A percentile compares a stretch with the other conserved stretches of the same genome.
Conservation (phyloP, 495 filamentous ascomycete genomes). For the Pseudomonodictys pantanalensis region DNA sequence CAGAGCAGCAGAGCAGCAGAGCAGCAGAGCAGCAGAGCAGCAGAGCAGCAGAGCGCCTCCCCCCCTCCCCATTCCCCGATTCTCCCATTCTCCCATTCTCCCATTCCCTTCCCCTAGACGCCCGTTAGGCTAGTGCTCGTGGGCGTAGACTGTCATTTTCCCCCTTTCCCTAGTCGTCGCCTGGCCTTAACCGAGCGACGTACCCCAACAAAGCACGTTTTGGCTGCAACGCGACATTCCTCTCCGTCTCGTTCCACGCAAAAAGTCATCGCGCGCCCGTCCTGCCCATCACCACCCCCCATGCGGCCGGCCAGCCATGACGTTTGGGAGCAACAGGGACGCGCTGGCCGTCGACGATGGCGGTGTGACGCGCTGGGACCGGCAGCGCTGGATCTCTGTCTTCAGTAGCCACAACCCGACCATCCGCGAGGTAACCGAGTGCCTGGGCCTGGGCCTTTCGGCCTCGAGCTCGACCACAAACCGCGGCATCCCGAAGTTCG, state of each 20-base stretch:
- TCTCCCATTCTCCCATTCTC: no score
- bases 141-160: background rate
- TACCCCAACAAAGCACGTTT: background rate
- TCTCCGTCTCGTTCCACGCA: background rate
- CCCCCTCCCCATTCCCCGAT: no score
- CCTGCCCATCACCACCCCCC: background rate
- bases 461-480: conserved; percentile 15
- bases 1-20: no score
- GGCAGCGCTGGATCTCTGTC: conserved; percentile 14
- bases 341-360: conserved; percentile 3
- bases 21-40: no score
- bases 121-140: background rate
- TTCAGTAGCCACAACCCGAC: conserved; percentile 27
- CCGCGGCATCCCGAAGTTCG: conserved; percentile 31
- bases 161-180: conserved; percentile 6
- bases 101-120: no score
- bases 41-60: no score
- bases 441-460: conserved; percentile 19
- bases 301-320: background rate
- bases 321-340: background rate
- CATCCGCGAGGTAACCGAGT: conserved; percentile 29
- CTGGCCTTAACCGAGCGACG: background rate
- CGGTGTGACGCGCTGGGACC: conserved; percentile 15
- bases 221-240: background rate
- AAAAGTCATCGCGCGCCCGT: no score